Conservation (phyloP, 2,329 filamentous ascomycete genomes). For the Ceratocystis variospora region DNA sequence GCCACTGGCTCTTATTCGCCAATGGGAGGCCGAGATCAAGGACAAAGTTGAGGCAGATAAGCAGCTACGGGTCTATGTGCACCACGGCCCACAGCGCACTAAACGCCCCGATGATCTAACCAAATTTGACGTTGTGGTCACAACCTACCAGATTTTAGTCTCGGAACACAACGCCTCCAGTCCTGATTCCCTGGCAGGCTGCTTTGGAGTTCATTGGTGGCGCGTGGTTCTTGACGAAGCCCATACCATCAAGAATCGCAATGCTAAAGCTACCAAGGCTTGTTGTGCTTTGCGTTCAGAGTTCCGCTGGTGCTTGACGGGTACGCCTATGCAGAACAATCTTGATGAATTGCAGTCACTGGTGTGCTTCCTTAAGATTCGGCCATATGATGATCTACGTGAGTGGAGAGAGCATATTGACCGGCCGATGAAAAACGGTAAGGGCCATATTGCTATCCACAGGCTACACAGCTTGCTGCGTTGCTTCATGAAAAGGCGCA, state of each 20-base stretch:
- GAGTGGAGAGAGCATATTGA: constrained; percentile 91
- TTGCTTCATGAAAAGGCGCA: constrained; percentile 97
- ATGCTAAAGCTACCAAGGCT: constrained; percentile 87
- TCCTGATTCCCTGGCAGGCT: constrained; percentile 44
- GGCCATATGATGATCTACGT: constrained; percentile 72
- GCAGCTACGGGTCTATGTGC: constrained; percentile 66
- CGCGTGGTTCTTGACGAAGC: constrained; percentile 91
- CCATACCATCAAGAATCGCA: constrained; percentile 96
- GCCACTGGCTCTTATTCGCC: constrained; percentile 82
- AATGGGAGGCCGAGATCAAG: constrained; percentile 91
- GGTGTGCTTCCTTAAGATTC: constrained; percentile 82
- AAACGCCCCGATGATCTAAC: constrained; percentile 65
- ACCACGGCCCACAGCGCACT: constrained; percentile 76
- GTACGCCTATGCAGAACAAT: constrained; percentile 97
- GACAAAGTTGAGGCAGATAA: constrained; percentile 61
- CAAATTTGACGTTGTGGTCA: constrained; percentile 87
- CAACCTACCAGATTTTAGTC: constrained; percentile 88
- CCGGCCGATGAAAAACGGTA: constrained; percentile 74
- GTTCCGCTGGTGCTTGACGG: constrained; percentile 91
- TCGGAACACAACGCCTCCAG: constrained; percentile 70
- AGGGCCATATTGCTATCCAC: constrained; percentile 76
- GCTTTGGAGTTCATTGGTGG: constrained; percentile 90
- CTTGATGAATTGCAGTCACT: constrained; percentile 90
- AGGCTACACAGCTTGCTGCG: constrained; percentile 72
- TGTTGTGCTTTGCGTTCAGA: constrained; percentile 72